A percentile compares a stretch with the other conserved stretches of the same genome.
Evolutionary conservation across 176 grass and related monocot species (phyloP).

Genomic region (Dendrocalamus sinicus): DNA sequence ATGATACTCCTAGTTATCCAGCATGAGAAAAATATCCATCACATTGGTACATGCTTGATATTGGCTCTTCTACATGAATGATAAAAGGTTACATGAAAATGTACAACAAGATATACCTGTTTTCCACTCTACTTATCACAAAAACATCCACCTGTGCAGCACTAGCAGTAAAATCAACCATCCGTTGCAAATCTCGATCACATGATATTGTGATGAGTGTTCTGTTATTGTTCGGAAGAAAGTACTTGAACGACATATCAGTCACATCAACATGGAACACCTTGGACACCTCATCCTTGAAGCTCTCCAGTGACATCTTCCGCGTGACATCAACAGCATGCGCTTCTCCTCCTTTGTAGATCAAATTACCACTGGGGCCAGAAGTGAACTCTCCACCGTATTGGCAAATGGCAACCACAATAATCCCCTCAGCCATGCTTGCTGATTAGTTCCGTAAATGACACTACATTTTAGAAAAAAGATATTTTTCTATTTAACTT

Average conservation of each 20-base stretch:
- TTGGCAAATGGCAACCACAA: conserved; percentile 85
- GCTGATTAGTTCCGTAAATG: not conserved
- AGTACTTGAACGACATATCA: conserved; percentile 86
- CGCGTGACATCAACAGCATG: conserved; percentile 78
- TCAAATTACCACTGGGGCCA: conserved; percentile 66
- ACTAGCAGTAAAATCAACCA: conserved; percentile 90
- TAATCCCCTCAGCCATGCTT: conserved; percentile 36
- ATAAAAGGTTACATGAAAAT: conserved; percentile 10
- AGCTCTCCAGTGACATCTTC: conserved; percentile 71
- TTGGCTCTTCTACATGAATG: conserved; percentile 22
- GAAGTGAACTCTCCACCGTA: conserved; percentile 88
- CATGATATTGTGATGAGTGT: conserved; percentile 88
- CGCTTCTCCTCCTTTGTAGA: conserved; percentile 92
- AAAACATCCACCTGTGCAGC: conserved; percentile 75
- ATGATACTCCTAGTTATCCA: conserved; percentile 62
- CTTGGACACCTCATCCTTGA: conserved; percentile 76
- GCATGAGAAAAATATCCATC: conserved; percentile 15
- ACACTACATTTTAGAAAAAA: not conserved
- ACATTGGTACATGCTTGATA: conserved; percentile 29
- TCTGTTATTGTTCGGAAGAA: conserved; percentile 83
- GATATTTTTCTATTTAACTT: not conserved
- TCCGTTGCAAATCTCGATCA: conserved; percentile 90
- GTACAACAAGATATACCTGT: conserved; percentile 53
- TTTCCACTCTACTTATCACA: conserved; percentile 82
- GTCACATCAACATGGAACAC: conserved; percentile 77